phyloP scores from a whole-genome alignment of 23 red algal species.

The Chondrus crispus region DNA sequence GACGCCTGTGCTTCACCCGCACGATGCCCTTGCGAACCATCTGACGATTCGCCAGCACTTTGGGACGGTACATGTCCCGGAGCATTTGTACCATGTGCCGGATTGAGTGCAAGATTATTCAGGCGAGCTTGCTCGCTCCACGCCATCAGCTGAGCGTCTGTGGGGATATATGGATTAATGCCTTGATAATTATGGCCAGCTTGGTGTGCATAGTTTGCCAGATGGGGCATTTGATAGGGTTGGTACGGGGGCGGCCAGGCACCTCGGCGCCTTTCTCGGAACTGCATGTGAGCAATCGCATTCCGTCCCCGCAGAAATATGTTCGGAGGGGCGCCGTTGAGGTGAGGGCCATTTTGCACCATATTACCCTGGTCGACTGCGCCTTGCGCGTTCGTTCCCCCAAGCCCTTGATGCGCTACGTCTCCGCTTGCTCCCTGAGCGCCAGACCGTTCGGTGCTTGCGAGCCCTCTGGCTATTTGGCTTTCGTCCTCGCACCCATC shows the following conservation, averaged over 20 bases:
- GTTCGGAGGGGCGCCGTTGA: not conserved
- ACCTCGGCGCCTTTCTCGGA: slow-evolving; percentile 19
- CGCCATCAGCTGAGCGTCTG: too few relatives aligned
- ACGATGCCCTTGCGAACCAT: not conserved
- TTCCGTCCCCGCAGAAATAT: not conserved
- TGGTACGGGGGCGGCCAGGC: not conserved
- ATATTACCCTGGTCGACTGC: not conserved
- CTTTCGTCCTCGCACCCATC: too few relatives aligned
- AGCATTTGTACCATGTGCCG: not conserved
- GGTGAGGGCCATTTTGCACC: not conserved
- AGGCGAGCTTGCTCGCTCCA: too few relatives aligned
- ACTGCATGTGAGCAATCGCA: slow-evolving; percentile 54
- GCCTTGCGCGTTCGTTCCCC: too few relatives aligned
- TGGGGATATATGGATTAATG: not conserved
- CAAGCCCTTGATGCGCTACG: too few relatives aligned
- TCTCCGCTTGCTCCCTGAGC: too few relatives aligned
- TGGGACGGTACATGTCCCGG: not conserved
- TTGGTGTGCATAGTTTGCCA: not conserved
- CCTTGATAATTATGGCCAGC: too few relatives aligned
- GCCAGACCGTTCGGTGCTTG: too few relatives aligned
- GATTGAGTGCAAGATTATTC: not conserved
- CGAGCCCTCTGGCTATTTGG: not conserved
- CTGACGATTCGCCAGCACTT: not conserved
- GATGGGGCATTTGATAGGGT: not conserved
- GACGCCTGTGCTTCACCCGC: not conserved